A percentile compares a stretch with the other conserved stretches of the same genome.
phyloP scores from a whole-genome alignment of 805 yeast species.

The Saturnispora sanitii region DNA sequence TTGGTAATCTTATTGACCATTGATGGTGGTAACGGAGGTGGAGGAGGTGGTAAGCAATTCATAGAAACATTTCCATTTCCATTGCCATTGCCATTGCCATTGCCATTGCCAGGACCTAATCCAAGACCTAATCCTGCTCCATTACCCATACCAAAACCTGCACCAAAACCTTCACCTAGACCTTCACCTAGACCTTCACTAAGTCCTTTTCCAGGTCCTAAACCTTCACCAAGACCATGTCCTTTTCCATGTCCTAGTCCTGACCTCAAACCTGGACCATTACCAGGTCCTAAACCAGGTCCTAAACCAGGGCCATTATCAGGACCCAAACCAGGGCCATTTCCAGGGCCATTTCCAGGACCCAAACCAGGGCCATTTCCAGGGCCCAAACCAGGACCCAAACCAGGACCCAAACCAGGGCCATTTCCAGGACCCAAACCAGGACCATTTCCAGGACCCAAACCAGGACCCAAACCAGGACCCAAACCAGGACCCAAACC shows the following conservation, averaged over 20 bases:
- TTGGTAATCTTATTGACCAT: constrained; percentile 11
- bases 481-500: constrained; percentile 9
- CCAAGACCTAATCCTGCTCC: constrained; percentile 15
- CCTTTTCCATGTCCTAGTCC: constrained; percentile 9
- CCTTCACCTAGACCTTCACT: constrained; percentile 21
- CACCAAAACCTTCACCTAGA: constrained; percentile 22
- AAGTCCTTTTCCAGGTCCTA: constrained; percentile 6
- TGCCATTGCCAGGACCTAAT: constrained; percentile 12
- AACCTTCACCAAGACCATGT: constrained; percentile 8
- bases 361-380: constrained; percentile 23
- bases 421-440: constrained; percentile 9
- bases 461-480: constrained; percentile 4
- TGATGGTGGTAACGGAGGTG: constrained; percentile 16
- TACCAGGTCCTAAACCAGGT: constrained; percentile 16
- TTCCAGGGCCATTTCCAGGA: constrained; percentile 9
- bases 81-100: constrained; percentile 9
- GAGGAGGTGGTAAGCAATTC: constrained; percentile 14
- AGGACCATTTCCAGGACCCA: constrained; percentile 10
- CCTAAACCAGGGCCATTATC: constrained; percentile 9
- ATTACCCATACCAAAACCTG: constrained; percentile 8
- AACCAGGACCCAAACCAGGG: constrained; percentile 8
- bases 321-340: constrained; percentile 10
- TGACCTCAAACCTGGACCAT: constrained; percentile 22
- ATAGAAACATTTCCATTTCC: constrained; percentile 22
- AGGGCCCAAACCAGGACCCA: constrained; percentile 7